Percentiles rank a stretch among this genome's conserved stretches.
Conservation (phyloP, 2,329 filamentous ascomycete species). For the Incumbomyces lentus region DNA sequence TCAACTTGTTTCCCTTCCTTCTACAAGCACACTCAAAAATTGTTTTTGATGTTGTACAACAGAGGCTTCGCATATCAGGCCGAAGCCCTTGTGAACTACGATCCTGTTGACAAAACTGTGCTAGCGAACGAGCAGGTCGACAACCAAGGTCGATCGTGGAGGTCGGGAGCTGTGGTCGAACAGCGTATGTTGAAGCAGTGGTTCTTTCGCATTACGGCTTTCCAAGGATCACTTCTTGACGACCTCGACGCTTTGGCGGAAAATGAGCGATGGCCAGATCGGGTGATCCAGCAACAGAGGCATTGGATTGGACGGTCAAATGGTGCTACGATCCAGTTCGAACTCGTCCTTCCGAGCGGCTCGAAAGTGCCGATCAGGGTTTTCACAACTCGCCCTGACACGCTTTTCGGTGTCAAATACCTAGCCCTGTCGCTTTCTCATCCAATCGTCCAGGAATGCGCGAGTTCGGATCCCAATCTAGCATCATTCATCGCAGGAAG, state of each 20-base stretch:
- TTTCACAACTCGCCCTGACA: conserved; percentile 78
- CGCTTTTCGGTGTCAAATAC: conserved; percentile 78
- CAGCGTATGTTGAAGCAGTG: conserved; percentile 86
- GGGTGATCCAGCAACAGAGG: conserved; percentile 70
- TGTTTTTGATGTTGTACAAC: conserved; percentile 69
- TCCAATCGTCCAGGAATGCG: conserved; percentile 54
- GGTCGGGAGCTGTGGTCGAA: conserved; percentile 77
- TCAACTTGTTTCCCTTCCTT: conserved; percentile 75
- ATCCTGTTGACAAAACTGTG: conserved; percentile 80
- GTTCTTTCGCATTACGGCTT: conserved; percentile 78
- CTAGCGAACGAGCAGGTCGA: conserved; percentile 89
- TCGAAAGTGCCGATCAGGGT: conserved; percentile 49
- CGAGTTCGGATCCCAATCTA: conserved; percentile 50
- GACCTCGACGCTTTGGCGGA: conserved; percentile 58
- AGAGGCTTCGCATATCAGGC: conserved; percentile 71
- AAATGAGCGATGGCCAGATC: conserved; percentile 65
- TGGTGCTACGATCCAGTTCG: conserved; percentile 62
- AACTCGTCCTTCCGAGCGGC: conserved; percentile 16
- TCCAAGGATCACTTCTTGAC: conserved; percentile 59
- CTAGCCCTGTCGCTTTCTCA: conserved; percentile 67
- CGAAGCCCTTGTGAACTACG: conserved; percentile 79
- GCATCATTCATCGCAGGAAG: conserved; percentile 55
- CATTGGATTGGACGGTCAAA: conserved; percentile 79
- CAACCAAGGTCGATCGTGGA: conserved; percentile 72
- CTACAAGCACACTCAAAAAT: conserved; percentile 79